Percentiles rank a stretch among this genome's conserved stretches.
Conservation (phyloP, 1,139 yeast species). For the Eremothecium coryli region DNA sequence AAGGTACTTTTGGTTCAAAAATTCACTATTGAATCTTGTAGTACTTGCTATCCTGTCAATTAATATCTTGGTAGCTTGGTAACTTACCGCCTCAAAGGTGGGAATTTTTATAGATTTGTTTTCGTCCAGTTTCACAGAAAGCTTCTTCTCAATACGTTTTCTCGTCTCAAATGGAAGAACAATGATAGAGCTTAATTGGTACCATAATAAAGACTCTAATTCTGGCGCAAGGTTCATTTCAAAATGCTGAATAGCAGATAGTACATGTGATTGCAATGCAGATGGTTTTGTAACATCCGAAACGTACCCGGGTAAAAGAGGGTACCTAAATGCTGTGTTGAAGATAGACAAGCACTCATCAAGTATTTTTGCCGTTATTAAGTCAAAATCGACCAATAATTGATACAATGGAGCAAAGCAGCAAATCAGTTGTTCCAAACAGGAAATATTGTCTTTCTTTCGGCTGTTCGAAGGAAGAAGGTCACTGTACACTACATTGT, state of each 20-base stretch:
- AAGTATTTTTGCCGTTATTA: conserved; percentile 32
- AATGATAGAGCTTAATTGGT: conserved; percentile 45
- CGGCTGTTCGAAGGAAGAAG: conserved; percentile 30
- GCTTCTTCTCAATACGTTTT: conserved; percentile 39
- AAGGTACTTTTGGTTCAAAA: conserved; percentile 42
- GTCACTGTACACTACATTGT: conserved; percentile 52
- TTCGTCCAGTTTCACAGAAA: conserved; percentile 25
- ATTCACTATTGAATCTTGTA: conserved; percentile 27
- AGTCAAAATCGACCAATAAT: conserved; percentile 24
- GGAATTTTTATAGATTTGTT: conserved; percentile 42
- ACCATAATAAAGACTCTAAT: conserved; percentile 40
- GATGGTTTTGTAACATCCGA: conserved; percentile 45
- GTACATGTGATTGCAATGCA: conserved; percentile 43
- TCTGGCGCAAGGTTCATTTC: conserved; percentile 28
- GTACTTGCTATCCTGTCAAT: conserved; percentile 32
- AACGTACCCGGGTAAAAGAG: conserved; percentile 45
- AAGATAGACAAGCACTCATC: conserved; percentile 40
- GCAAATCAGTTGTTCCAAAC: conserved; percentile 42
- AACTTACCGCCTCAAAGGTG: conserved; percentile 57
- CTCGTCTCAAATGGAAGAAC: conserved; percentile 54
- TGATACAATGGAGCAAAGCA: conserved; percentile 42
- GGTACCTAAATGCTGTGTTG: conserved; percentile 57
- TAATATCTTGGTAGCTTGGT: conserved; percentile 40
- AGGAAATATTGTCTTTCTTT: conserved; percentile 45
- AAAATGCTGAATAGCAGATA: conserved; percentile 38